phyloP scores from a whole-genome alignment of 805 yeast genomes.

The Nematodospora valgi region DNA sequence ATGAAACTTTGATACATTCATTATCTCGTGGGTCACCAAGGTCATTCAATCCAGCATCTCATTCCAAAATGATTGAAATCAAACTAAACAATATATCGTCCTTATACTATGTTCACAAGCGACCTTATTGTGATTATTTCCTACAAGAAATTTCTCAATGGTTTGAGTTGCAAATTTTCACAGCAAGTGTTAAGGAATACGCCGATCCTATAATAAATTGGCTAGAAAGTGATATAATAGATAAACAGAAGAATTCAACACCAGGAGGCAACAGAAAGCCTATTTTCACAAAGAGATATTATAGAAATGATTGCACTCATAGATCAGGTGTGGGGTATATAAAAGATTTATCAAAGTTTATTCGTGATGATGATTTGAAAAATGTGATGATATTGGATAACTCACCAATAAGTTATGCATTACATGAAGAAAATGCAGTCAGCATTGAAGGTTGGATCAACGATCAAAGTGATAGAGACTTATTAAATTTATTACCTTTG shows the following conservation, averaged over 20 bases:
- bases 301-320: conserved; percentile 76
- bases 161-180: conserved; percentile 87
- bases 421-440: conserved; percentile 84
- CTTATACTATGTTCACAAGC: conserved; percentile 82
- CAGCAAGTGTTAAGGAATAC: conserved; percentile 91
- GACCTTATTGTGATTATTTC: conserved; percentile 89
- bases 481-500: conserved; percentile 78
- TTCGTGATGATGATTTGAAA: conserved; percentile 68
- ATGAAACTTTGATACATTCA: conserved; percentile 93
- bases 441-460: conserved; percentile 97
- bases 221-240: conserved; percentile 61
- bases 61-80: conserved; percentile 76
- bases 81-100: conserved; percentile 66
- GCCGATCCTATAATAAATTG: conserved; percentile 97
- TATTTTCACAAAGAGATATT: conserved; percentile 55
- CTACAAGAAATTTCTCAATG: conserved; percentile 74
- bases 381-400: conserved; percentile 82
- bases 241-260: conserved; percentile 7
- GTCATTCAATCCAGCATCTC: conserved; percentile 32
- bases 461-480: conserved; percentile 86
- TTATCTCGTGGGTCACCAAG: conserved; percentile 63
- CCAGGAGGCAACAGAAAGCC: not conserved
- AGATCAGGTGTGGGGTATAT: conserved; percentile 83
- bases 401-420: conserved; percentile 84
- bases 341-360: conserved; percentile 39